Conservation (phyloP, 345 rosid species). For the Lumnitzera racemosa region DNA sequence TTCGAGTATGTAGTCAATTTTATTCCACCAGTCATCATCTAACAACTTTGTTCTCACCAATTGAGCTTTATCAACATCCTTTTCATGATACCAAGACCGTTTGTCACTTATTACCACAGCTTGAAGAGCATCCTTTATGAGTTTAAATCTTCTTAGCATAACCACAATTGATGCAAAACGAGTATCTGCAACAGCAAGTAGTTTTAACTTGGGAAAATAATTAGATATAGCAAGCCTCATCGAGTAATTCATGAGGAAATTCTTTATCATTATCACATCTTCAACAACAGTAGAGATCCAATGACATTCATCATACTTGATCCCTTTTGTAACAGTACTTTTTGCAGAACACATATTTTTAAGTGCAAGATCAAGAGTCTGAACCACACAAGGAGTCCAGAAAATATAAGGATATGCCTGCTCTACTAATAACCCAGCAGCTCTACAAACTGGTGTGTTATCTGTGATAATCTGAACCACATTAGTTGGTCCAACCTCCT, state of each 20-base stretch:
- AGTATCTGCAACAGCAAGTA: background rate
- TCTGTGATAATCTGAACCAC: slow-evolving; percentile 5
- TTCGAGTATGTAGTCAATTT: background rate
- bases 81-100: background rate
- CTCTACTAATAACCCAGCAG: background rate
- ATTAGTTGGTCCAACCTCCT: slow-evolving; percentile 2
- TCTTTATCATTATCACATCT: background rate
- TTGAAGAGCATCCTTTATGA: background rate
- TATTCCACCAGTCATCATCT: background rate
- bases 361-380: slow-evolving; percentile 4
- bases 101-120: background rate
- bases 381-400: slow-evolving; percentile 7
- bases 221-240: background rate
- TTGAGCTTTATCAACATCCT: background rate
- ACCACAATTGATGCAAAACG: background rate
- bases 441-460: background rate
- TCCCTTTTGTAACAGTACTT: background rate
- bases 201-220: background rate
- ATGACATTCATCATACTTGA: background rate
- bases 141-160: background rate
- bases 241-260: background rate
- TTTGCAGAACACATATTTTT: slow-evolving; percentile 5
- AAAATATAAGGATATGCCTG: background rate
- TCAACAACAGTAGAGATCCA: background rate
- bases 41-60: background rate